phyloP scores from a whole-genome alignment of 768 basidiomycete species.

The Lepiota venenata region DNA sequence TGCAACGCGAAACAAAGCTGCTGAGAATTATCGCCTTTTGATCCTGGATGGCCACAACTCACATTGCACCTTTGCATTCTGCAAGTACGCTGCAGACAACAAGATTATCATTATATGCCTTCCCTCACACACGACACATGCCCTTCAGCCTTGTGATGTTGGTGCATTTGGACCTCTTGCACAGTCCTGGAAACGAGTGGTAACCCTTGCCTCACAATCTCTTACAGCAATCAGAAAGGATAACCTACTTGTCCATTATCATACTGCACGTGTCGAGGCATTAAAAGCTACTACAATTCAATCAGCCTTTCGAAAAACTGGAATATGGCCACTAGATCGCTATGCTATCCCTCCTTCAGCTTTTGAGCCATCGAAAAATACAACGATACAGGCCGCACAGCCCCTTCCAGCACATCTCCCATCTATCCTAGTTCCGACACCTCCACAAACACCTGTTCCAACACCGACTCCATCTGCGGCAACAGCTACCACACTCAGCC shows the following conservation, averaged over 20 bases:
- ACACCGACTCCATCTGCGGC: neutral
- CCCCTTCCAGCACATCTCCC: slow-evolving; percentile 18
- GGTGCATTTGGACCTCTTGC: slow-evolving; percentile 34
- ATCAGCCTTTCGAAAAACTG: slow-evolving; percentile 22
- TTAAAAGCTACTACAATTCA: slow-evolving; percentile 25
- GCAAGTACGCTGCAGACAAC: slow-evolving; percentile 21
- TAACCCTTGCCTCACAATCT: slow-evolving; percentile 10
- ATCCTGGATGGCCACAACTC: slow-evolving; percentile 37
- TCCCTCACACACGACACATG: slow-evolving; percentile 33
- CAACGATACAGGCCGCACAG: slow-evolving; percentile 21
- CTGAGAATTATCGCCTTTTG: slow-evolving; percentile 23
- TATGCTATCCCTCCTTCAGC: slow-evolving; percentile 15
- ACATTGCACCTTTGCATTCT: slow-evolving; percentile 30
- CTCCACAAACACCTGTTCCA: neutral
- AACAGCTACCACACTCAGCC: neutral
- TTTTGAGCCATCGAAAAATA: slow-evolving; percentile 24
- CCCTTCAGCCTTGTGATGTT: slow-evolving; percentile 33
- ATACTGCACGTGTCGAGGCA: slow-evolving; percentile 17
- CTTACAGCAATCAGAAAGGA: slow-evolving; percentile 21
- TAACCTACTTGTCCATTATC: slow-evolving; percentile 24
- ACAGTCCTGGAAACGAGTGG: slow-evolving; percentile 24
- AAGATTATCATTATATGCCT: slow-evolving; percentile 32
- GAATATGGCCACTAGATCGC: slow-evolving; percentile 25
- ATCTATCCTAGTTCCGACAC: slow-evolving; percentile 7
- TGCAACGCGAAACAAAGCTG: slow-evolving; percentile 15